Evolutionary conservation across 2,329 filamentous ascomycete genomes (phyloP), one percentile per base, ranked within the genome.

Genomic region (Botryotinia narcissicola): DNA sequence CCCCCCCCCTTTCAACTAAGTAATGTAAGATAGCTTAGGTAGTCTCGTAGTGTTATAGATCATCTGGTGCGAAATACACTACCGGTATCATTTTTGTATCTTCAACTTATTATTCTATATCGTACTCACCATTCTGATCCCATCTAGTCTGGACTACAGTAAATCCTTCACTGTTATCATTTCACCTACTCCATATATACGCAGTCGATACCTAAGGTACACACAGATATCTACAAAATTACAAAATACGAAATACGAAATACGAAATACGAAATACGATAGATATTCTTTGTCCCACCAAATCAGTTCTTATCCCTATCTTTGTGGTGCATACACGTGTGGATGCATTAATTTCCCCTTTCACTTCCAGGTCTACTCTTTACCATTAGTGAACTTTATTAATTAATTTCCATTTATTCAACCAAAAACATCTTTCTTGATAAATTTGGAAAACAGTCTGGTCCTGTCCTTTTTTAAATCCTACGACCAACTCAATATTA

Each of bases 341-440:
- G 60, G 37, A 40, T 62, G 35, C 35, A 62, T 62, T 62, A 62
- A 62, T 62, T 62, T 62, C 60, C 60, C 60, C 35, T 62, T 62
- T 62, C 60, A 62, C 35, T 62, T 9, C 60, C 6, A 51, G 48
- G 4, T 51, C 48, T 51, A 51, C 48, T 37, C 40, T n/a, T 61
- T 40, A 61, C 22, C 25, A 61, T 40, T 61, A 40, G 60, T 62
- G 35, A 42, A 42, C n/a, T 40, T 62, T n/a, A 40, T 40, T 42
- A 57, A 57, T 57, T 18, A 57, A 57, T 57, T 57, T 57, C 6
- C 16, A 42, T 42, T 42, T 9, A 40, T 62, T 62, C 35, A n/a
- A 62, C 35, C 60, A 62, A n/a, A 61, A 61, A 35, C 20, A n/a
- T 22, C 32, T 61, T 42, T 61, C 44, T 25, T 54, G 25, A n/a